Evolutionary conservation across 2,329 filamentous ascomycete species (phyloP).

Genomic region (Alternaria sp.): DNA sequence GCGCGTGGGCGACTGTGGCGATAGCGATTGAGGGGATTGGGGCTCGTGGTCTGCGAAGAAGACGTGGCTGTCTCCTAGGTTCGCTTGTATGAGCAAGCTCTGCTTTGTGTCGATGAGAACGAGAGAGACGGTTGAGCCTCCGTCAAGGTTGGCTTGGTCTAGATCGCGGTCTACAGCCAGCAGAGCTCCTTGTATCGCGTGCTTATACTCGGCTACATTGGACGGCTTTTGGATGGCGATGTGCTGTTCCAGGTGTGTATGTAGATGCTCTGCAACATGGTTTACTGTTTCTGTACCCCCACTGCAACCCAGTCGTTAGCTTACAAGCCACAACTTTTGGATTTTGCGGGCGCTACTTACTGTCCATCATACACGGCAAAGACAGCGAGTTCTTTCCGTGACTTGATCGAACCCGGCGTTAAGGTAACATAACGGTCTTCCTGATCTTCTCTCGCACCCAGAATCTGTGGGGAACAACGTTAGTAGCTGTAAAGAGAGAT

Average conservation of each 20-base stretch:
- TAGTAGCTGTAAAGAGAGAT: conserved; percentile 11
- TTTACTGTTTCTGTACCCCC: conserved; percentile 28
- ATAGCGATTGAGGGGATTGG: conserved; percentile 4
- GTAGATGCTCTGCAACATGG: conserved; percentile 22
- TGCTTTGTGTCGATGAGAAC: conserved; percentile 30
- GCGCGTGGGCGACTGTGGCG: conserved; percentile 3
- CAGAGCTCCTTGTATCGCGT: conserved; percentile 30
- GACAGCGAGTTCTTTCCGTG: conserved; percentile 30
- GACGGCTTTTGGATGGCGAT: conserved; percentile 17
- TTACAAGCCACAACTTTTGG: not conserved
- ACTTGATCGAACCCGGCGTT: conserved; percentile 22
- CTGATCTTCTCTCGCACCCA: conserved; percentile 28
- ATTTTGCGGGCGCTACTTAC: conserved; percentile 11
- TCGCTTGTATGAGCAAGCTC: conserved; percentile 27
- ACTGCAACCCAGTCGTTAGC: conserved; percentile 15
- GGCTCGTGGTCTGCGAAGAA: conserved; percentile 22
- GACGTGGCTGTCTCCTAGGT: conserved; percentile 32
- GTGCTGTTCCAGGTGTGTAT: conserved; percentile 28
- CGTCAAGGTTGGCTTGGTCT: conserved; percentile 21
- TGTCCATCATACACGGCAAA: conserved; percentile 35
- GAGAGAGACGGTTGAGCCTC: conserved; percentile 32
- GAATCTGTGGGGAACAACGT: conserved; percentile 23
- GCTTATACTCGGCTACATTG: conserved; percentile 25
- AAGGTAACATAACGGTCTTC: conserved; percentile 31
- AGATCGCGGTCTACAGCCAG: conserved; percentile 26